Conservation (phyloP, 2,329 filamentous ascomycete genomes). For the Mycosphaerella sp. region DNA sequence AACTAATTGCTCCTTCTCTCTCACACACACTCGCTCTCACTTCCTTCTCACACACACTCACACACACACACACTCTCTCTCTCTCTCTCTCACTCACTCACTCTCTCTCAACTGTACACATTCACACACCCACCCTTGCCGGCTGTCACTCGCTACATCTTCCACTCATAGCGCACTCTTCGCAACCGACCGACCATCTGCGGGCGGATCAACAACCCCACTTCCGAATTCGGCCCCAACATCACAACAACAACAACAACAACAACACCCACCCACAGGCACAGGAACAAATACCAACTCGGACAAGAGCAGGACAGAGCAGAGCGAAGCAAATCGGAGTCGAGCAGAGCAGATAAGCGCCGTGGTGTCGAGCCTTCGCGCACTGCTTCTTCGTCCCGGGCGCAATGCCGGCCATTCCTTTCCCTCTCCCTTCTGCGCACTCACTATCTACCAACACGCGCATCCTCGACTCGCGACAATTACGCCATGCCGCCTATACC, state of each 20-base stretch:
- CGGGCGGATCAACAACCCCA: background rate
- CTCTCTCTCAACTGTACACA: background rate
- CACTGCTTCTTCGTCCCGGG: background rate
- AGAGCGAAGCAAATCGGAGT: background rate
- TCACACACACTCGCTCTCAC: background rate
- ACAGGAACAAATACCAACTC: background rate
- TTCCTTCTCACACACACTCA: background rate
- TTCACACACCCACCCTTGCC: background rate
- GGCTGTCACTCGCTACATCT: too few relatives aligned
- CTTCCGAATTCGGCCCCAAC: background rate
- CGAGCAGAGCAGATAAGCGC: background rate
- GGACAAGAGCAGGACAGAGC: background rate
- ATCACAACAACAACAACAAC: background rate
- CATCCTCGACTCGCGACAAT: slow-evolving; percentile 27
- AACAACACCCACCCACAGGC: background rate
- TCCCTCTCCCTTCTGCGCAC: slow-evolving; percentile 15
- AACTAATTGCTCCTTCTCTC: background rate
- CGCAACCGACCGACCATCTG: too few relatives aligned
- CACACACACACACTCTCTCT: background rate
- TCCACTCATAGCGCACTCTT: too few relatives aligned
- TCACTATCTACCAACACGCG: slow-evolving; percentile 19
- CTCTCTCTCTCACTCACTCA: background rate
- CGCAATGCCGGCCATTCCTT: slow-evolving; percentile 15
- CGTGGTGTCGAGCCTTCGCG: background rate
- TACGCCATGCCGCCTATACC: slow-evolving; percentile 7